These are phyloP conservation scores for Fusarium temperatum DNA, from an alignment of 2,329 filamentous ascomycete species.

Conservation along the genomic window DNA sequence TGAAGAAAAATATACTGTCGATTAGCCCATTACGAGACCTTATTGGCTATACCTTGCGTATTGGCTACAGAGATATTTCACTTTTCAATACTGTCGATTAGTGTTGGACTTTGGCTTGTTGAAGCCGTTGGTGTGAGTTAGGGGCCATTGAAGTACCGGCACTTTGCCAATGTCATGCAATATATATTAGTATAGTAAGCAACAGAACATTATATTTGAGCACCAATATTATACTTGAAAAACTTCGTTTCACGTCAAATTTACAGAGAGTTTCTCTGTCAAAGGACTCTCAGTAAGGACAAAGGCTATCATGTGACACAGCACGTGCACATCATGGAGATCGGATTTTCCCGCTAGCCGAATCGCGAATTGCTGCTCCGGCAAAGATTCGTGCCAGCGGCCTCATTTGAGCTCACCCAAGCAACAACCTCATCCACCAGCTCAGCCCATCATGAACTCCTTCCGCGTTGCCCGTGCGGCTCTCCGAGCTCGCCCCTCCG, in stretches of 20 bases:
- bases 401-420: constrained; percentile 53
- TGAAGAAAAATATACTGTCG: background rate
- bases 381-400: constrained; percentile 60
- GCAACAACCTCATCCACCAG: constrained; percentile 61
- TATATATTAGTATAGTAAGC: too few relatives aligned
- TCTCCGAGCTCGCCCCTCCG: constrained; percentile 82
- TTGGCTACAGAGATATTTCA: too few relatives aligned
- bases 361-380: constrained; percentile 52
- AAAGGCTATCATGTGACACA: constrained; percentile 41
- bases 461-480: constrained; percentile 91
- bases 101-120: background rate
- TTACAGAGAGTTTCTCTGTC: background rate
- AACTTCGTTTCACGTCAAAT: background rate
- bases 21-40: too few relatives aligned
- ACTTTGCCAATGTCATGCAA: background rate
- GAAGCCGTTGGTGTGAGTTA: background rate
- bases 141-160: background rate
- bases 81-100: background rate
- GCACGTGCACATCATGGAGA: constrained; percentile 42
- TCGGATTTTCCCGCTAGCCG: constrained; percentile 55
- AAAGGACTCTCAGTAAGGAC: background rate
- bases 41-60: too few relatives aligned
- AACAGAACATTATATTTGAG: background rate
- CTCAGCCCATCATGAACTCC: constrained; percentile 82
- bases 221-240: too few relatives aligned